A percentile compares a stretch with the other conserved stretches of the same genome.
Evolutionary conservation across 495 filamentous ascomycete genomes (phyloP).

Genomic region (Aspergillus cristatus): DNA sequence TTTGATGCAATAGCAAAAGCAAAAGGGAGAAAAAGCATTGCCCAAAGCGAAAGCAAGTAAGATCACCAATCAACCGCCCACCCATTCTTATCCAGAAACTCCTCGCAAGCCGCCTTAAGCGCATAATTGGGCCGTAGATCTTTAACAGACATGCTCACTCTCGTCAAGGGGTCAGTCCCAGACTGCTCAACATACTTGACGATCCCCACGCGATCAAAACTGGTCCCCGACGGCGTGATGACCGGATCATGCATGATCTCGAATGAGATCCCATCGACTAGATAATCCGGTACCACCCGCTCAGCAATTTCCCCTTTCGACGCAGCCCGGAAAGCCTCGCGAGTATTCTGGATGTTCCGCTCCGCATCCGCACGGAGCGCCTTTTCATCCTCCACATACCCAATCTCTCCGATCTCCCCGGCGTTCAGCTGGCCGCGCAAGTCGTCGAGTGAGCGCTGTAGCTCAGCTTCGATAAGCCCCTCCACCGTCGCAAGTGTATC

Average conservation of each 20-base stretch:
- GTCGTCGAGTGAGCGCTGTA: constrained; percentile 47
- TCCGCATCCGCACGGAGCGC: constrained; percentile 37
- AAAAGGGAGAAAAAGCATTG: constrained; percentile 2
- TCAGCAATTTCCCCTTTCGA: constrained; percentile 52
- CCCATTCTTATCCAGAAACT: constrained; percentile 78
- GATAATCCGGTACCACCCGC: constrained; percentile 73
- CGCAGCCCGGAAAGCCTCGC: constrained; percentile 37
- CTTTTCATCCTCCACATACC: constrained; percentile 32
- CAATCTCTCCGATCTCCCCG: constrained; percentile 39
- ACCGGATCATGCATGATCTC: constrained; percentile 90
- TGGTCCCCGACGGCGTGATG: constrained; percentile 76
- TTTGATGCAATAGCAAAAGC: no score
- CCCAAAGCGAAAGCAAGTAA: constrained; percentile 3
- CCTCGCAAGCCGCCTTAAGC: constrained; percentile 73
- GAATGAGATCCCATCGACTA: constrained; percentile 86
- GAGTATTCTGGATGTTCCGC: constrained; percentile 40
- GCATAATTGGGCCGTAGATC: constrained; percentile 82
- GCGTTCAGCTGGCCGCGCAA: constrained; percentile 32
- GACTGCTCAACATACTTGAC: constrained; percentile 72
- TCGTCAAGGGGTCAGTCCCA: constrained; percentile 72
- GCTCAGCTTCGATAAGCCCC: constrained; percentile 37
- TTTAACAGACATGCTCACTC: constrained; percentile 55
- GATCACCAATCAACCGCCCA: constrained; percentile 87
- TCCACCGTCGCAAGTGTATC: constrained; percentile 40
- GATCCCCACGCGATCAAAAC: constrained; percentile 84